Percentiles rank a stretch among this genome's conserved stretches.
Evolutionary conservation across 1,284 basidiomycete species (phyloP).

Genomic region (Xerocomus amazonicus): DNA sequence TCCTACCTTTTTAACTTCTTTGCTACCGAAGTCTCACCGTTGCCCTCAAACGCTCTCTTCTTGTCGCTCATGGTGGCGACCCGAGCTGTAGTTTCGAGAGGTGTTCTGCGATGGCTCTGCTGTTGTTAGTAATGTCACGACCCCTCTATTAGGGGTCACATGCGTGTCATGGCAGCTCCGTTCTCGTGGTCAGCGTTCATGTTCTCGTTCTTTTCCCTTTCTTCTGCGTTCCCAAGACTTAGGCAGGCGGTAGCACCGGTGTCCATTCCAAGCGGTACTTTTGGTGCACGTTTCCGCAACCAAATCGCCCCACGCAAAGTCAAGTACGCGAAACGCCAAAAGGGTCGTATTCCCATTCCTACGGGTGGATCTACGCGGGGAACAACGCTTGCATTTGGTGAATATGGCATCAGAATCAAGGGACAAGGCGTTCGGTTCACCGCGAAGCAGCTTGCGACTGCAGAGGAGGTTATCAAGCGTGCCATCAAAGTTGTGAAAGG

Average conservation of each 20-base stretch:
- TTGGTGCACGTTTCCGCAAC: conserved; percentile 32
- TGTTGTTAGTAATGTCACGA: neutral
- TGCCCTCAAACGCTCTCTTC: conserved; percentile 47
- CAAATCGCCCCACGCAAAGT: conserved; percentile 82
- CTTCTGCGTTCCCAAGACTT: conserved; percentile 15
- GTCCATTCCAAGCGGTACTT: conserved; percentile 18
- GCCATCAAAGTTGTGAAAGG: conserved; percentile 93
- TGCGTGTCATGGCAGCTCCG: neutral
- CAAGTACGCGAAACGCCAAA: conserved; percentile 84
- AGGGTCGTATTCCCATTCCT: conserved; percentile 80
- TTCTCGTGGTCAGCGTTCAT: conserved; percentile 5
- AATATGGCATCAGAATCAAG: conserved; percentile 89
- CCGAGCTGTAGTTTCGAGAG: conserved; percentile 2
- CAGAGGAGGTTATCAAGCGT: conserved; percentile 85
- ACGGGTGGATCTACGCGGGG: conserved; percentile 91
- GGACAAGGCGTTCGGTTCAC: conserved; percentile 80
- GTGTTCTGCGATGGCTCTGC: neutral
- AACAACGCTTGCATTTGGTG: conserved; percentile 88
- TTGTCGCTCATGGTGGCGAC: conserved; percentile 45
- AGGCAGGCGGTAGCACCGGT: conserved; percentile 13
- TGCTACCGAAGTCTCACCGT: conserved; percentile 44
- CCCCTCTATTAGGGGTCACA: conserved; percentile 24
- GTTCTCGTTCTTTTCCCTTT: conserved; percentile 20
- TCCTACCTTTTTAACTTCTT: conserved; percentile 72
- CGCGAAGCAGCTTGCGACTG: conserved; percentile 87